Percentiles rank a stretch among this genome's conserved stretches.
Conservation (phyloP, 805 yeast species). For the Pichia gijzeniarum region DNA sequence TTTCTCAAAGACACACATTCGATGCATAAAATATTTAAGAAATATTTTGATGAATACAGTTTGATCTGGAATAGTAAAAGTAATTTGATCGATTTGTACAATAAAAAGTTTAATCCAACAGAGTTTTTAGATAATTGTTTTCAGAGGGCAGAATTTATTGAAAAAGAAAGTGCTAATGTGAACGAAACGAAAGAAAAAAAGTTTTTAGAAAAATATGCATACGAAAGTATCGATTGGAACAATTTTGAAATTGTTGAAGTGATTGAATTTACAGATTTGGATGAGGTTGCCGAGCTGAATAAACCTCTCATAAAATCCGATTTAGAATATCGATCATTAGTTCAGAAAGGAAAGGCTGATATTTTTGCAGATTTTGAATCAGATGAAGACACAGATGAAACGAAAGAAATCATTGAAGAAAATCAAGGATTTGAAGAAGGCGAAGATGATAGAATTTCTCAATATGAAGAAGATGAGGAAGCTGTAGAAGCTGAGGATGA, state of each 20-base stretch:
- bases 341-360: constrained; percentile 33
- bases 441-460: constrained; percentile 14
- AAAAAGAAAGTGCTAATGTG: constrained; percentile 30
- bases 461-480: constrained; percentile 7
- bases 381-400: constrained; percentile 2
- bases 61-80: constrained; percentile 27
- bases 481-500: constrained; percentile 7
- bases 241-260: constrained; percentile 69
- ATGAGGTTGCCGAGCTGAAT: constrained; percentile 49
- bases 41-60: constrained; percentile 52
- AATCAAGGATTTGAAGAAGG: no score
- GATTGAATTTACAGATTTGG: constrained; percentile 57
- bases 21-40: constrained; percentile 43
- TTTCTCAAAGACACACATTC: constrained; percentile 60
- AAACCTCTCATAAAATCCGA: constrained; percentile 52
- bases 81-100: constrained; percentile 5
- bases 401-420: not conserved
- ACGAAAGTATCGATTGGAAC: constrained; percentile 83
- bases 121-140: constrained; percentile 42
- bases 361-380: constrained; percentile 1
- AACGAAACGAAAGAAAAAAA: constrained; percentile 27
- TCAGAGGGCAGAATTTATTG: constrained; percentile 49
- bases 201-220: constrained; percentile 42
- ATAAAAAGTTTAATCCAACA: constrained; percentile 21
- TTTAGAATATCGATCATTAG: constrained; percentile 54